Percentiles rank a stretch among this genome's conserved stretches.
These are phyloP conservation scores for Gnomoniopsis smithogilvyi DNA, from an alignment of 2,329 filamentous ascomycete species.

Conservation along the genomic window DNA sequence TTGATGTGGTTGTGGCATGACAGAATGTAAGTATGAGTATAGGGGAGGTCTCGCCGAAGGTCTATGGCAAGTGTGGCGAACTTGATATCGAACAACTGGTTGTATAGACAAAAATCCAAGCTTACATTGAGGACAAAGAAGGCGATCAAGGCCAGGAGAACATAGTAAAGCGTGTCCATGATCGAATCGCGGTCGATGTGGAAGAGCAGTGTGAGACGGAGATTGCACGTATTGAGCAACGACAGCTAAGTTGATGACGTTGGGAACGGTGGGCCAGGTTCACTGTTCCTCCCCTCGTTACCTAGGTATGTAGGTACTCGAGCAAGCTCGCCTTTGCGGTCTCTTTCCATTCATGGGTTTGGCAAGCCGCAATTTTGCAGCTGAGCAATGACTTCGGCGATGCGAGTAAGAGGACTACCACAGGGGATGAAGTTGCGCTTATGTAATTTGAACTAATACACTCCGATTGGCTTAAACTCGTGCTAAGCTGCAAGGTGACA, in stretches of 20 bases:
- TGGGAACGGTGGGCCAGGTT: not conserved
- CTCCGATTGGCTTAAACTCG: constrained; percentile 3
- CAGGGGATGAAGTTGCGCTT: not conserved
- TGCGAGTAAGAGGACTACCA: too few species aligned
- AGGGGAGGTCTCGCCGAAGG: too few species aligned
- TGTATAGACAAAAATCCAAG: constrained; percentile 10
- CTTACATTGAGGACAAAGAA: constrained; percentile 10
- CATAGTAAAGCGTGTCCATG: constrained; percentile 13
- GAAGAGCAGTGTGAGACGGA: not conserved
- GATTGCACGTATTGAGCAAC: not conserved
- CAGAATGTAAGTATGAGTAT: too few species aligned
- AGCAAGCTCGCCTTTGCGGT: too few species aligned
- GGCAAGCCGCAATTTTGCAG: too few species aligned
- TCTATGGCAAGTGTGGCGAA: too few species aligned
- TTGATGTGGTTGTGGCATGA: too few species aligned
- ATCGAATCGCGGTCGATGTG: not conserved
- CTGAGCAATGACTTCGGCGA: too few species aligned
- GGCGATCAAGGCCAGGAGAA: constrained; percentile 6
- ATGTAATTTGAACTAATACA: not conserved
- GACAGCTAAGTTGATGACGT: too few species aligned
- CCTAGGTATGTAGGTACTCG: too few species aligned
- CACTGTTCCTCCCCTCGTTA: not conserved
- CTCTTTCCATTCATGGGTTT: too few species aligned
- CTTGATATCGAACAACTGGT: not conserved
- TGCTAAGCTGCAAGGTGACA: not conserved